Evolutionary conservation across 2,329 filamentous ascomycete genomes (phyloP), one percentile per base, ranked within the genome.

Genomic region (Ascochyta fabae): DNA sequence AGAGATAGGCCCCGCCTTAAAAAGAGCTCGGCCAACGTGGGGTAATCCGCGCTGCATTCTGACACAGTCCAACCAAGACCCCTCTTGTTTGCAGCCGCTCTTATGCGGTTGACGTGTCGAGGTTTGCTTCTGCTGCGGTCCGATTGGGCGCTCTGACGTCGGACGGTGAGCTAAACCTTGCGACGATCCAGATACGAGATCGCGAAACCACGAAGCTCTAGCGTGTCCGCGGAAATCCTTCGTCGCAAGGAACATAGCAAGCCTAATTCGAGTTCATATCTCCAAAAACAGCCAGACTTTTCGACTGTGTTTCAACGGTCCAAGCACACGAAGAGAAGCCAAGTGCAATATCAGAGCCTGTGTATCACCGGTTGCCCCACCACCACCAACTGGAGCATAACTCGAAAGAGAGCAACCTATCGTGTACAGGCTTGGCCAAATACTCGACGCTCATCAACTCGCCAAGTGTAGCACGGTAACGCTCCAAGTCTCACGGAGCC

Each of bases 101-200:
- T 48, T 57, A 57, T 57, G 62, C 63, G 60, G 58, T 66, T 58
- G 58, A 53, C 42, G 53, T 49, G 56, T 64, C 49, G 59, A 64
- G 48, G 54, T 59, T 67, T 66, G 56, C 56, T 53, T 59, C 43
- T 35, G 33, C 46, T 35, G 41, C 45, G 54, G 55, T 62, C 63
- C 64, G 65, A 68, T 69, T 69, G 65, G 66, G 53, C 61, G 62
- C 64, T 62, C 63, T 66, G 66, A 66, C 61, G 56, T 67, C 61
- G 56, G 56, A 52, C 34, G 40, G 55, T 64, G 59, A 58, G 57
- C 51, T 56, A 57, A 59, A 56, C 48, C 64, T 63, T 59, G 64
- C 40, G 62, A 36, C 59, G 66, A 68, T 68, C 65, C 13, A 51
- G 53, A 56, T 51, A 56, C 38, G 42, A 47, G 42, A 39, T 49